phyloP scores from a whole-genome alignment of 495 filamentous ascomycete genomes.

The Penicillium paxilli region DNA sequence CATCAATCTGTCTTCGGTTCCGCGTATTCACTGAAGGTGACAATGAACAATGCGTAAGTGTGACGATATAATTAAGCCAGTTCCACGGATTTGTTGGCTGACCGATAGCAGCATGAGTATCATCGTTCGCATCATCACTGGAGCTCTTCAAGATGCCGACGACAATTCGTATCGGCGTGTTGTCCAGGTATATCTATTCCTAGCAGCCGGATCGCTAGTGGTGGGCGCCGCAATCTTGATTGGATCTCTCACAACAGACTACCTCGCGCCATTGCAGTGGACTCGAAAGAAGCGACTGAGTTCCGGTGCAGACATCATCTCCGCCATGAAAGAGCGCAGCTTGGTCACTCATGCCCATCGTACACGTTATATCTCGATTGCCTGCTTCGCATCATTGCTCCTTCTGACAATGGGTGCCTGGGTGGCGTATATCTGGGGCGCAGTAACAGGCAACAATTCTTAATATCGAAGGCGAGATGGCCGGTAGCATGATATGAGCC shows the following conservation, averaged over 20 bases:
- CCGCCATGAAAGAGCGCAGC: conserved; percentile 24
- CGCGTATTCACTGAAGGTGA: conserved; percentile 44
- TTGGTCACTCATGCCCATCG: conserved; percentile 19
- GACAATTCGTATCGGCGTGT: conserved; percentile 39
- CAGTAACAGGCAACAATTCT: conserved; percentile 38
- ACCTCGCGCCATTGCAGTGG: conserved; percentile 41
- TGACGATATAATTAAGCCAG: background rate
- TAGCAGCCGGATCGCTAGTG: conserved; percentile 27
- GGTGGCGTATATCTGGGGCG: conserved; percentile 48
- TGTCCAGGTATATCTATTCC: conserved; percentile 42
- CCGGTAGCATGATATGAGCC: background rate
- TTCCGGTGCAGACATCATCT: conserved; percentile 29
- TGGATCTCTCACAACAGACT: conserved; percentile 18
- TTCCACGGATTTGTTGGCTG: background rate
- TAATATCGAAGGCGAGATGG: background rate
- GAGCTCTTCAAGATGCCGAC: conserved; percentile 45
- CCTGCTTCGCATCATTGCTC: conserved; percentile 30
- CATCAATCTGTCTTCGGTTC: conserved; percentile 47
- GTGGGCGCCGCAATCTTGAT: conserved; percentile 33
- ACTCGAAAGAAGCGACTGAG: conserved; percentile 37
- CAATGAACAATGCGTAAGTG: conserved; percentile 47
- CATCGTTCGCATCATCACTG: conserved; percentile 44
- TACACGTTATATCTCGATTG: conserved; percentile 26
- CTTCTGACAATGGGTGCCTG: conserved; percentile 36
- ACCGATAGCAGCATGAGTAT: conserved; percentile 38